Conservation (phyloP, 2,329 filamentous ascomycete species). For the Scedosporium boydii region DNA sequence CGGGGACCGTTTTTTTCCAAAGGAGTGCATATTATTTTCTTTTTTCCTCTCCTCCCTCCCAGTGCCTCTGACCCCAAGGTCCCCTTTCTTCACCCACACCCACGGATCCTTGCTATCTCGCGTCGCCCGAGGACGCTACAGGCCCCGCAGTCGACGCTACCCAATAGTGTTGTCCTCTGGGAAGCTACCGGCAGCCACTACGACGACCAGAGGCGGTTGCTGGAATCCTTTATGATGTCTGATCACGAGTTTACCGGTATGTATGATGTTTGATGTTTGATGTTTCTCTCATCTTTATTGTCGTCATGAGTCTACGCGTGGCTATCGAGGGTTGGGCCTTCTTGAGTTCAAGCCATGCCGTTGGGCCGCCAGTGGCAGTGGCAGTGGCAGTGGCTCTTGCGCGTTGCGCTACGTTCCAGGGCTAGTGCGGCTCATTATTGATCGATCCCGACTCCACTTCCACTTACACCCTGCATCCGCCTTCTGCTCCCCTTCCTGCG, state of each 20-base stretch:
- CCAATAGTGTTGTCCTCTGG: not conserved
- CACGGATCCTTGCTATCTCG: not conserved
- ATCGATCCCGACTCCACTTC: too few species aligned
- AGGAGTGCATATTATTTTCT: not conserved
- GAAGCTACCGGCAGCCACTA: not conserved
- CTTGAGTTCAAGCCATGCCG: constrained; percentile 7
- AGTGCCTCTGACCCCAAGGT: not conserved
- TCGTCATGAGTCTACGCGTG: not conserved
- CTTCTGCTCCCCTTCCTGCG: not conserved
- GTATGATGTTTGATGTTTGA: constrained; percentile 17
- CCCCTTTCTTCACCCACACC: not conserved
- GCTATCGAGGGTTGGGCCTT: not conserved
- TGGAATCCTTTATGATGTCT: constrained; percentile 37
- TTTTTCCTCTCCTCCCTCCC: not conserved
- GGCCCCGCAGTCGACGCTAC: not conserved
- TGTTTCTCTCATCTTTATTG: not conserved
- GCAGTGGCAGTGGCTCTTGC: not conserved
- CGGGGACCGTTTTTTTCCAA: not conserved
- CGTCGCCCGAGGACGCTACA: not conserved
- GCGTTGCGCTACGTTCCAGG: not conserved
- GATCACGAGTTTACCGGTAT: constrained; percentile 57
- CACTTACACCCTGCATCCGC: not conserved
- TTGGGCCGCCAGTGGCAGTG: constrained; percentile 2
- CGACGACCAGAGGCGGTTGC: not conserved
- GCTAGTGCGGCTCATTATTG: not conserved